phyloP scores from a whole-genome alignment of 2,329 filamentous ascomycete genomes.

The Shiraia bambusicola region DNA sequence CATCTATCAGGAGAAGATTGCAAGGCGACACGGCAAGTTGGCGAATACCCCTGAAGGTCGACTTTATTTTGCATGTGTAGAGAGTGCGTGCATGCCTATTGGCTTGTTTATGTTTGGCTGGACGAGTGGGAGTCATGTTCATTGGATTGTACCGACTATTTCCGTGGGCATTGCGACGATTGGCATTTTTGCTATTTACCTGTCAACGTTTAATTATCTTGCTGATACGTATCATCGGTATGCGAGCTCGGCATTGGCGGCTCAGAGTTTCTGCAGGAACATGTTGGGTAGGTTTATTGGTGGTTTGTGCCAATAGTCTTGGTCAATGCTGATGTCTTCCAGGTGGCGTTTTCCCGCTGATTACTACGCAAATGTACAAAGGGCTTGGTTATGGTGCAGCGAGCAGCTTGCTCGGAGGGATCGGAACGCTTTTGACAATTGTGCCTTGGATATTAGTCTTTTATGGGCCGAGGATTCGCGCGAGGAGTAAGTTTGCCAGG shows the following conservation, averaged over 20 bases:
- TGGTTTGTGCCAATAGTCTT: not conserved
- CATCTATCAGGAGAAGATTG: constrained; percentile 70
- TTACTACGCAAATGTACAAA: constrained; percentile 72
- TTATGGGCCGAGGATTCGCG: constrained; percentile 74
- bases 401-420: constrained; percentile 72
- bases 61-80: constrained; percentile 80
- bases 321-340: constrained; percentile 4
- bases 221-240: constrained; percentile 86
- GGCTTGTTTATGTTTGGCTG: constrained; percentile 83
- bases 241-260: constrained; percentile 80
- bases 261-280: constrained; percentile 84
- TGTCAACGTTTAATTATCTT: constrained; percentile 90
- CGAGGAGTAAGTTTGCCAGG: constrained; percentile 72
- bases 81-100: constrained; percentile 71
- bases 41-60: constrained; percentile 66
- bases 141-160: constrained; percentile 72
- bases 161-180: constrained; percentile 75
- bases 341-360: constrained; percentile 74
- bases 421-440: constrained; percentile 66
- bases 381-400: constrained; percentile 71
- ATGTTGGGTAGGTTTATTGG: constrained; percentile 57
- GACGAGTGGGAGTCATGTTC: constrained; percentile 62
- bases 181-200: constrained; percentile 75
- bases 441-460: constrained; percentile 88
- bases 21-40: constrained; percentile 49